A percentile compares a stretch with the other conserved stretches of the same genome.
Conservation (phyloP, 345 rosid species). For the Eucalyptus pauciflora region DNA sequence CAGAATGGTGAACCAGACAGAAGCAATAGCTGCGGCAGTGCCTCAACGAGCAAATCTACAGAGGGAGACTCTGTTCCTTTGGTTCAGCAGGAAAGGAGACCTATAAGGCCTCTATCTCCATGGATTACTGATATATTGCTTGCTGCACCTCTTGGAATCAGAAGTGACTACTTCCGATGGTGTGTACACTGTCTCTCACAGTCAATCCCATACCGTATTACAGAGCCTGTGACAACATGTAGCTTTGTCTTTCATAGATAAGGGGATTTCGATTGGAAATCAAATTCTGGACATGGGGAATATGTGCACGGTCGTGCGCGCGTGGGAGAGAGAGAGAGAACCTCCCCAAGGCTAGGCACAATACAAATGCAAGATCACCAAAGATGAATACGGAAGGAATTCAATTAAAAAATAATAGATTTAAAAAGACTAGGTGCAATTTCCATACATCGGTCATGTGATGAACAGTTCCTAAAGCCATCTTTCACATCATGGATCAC, state of each 20-base stretch:
- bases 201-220: not conserved
- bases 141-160: slow-evolving; percentile 87
- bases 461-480: not conserved
- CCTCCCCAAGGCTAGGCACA: not conserved
- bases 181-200: slow-evolving; percentile 15
- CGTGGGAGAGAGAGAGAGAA: not conserved
- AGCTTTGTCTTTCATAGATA: not conserved
- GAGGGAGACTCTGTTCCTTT: slow-evolving; percentile 16
- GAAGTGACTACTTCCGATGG: slow-evolving; percentile 98
- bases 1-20: slow-evolving; percentile 44
- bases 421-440: not conserved
- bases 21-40: slow-evolving; percentile 27
- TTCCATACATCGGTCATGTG: not conserved
- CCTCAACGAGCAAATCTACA: slow-evolving; percentile 25
- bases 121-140: slow-evolving; percentile 93
- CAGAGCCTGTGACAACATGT: not conserved
- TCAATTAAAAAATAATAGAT: not conserved
- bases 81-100: slow-evolving; percentile 66
- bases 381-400: not conserved
- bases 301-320: accelerated
- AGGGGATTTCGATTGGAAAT: not conserved
- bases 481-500: not conserved
- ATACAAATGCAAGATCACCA: not conserved
- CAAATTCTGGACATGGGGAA: not conserved
- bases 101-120: slow-evolving; percentile 89